Evolutionary conservation across 1,284 basidiomycete genomes (phyloP), one percentile per base, ranked within the genome.

Genomic region (Xanthoconium separans): DNA sequence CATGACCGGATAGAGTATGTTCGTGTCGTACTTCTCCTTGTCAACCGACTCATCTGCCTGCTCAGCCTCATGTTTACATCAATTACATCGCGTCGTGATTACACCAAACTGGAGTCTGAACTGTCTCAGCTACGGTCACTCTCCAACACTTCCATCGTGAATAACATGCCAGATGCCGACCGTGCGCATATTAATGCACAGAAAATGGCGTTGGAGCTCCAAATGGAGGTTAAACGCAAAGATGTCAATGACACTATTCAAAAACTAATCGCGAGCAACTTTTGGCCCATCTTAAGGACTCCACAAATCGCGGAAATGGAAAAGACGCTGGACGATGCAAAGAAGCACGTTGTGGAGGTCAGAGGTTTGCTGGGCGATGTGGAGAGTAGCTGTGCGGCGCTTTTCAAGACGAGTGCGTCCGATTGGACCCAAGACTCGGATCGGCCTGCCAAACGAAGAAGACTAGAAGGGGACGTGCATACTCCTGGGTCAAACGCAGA

Each of bases 401-500:
- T 72, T 36, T 46, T 65, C 44, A 69, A 59, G 55, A 50, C 61
- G 33, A 58, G 42, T 20, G 40, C 31, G 3, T 18, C 58, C 5
- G 54, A 58, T 37, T 29, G 27, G 50, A 33, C 55, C 52, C 59
- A 57, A 37, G 66, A 61, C 24, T 54, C 61, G 16, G 61, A 68
- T 22, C 66, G 70, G 15, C 73, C 75, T 24, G 53, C 61, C 27
- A 77, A 79, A 56, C 75, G 77, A 41, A 73, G 73, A 24, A 75
- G 70, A 34, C 22, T 73, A 9, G 70, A 73, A 1, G 62, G 42
- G 2, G 58, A 44, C 15, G 47, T 31, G 3, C 54, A 58, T 6
- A 27, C 24, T 8, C 22, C 10, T 16, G 51, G 22, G 34, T 51
- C 48, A 40, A 65, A 44, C 41, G 39, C 51, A 6, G 58, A 62